Base-by-base conservation (phyloP, 139 green algal genomes). In the Chlorella sp. region DNA sequence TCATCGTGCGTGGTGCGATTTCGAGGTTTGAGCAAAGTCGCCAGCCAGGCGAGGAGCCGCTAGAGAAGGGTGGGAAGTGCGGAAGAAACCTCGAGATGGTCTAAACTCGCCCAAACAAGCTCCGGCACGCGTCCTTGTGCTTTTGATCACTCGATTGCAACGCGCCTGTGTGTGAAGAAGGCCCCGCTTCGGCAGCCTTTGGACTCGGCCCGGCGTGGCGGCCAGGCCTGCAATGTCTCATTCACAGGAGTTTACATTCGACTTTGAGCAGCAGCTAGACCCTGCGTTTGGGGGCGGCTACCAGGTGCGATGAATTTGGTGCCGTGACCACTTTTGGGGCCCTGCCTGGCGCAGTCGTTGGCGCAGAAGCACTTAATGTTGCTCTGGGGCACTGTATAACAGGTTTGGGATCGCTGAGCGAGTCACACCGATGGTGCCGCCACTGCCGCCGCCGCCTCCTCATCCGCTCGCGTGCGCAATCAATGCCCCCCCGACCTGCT, bases 191-290 rank as follows among this genome's bases (percentile, higher is more conserved):
- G 68, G 28, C 24, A n/a, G 68, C 68, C 68, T 30, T 32, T 34
- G 68, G n/a, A 36, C 68, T 30, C 68, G 21, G 68, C 68, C 22
- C n/a, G 68, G 32, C 24, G 68, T 76, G 68, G 68, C 32, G 18
- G 2, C 2, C 18, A 1, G 71, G 18, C 18, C 30, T 5, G 71
- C 71, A 78, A 78, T 78, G 30, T 34, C 32, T 22, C 24, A 34
- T 7, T n/a, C 24, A 14, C 1, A 28, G 14, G 95, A 97, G 30
- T 57, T 97, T 0, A 91, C 89, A 24, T 97, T 98, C 86, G 96
- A 98, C 76, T 98, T 98, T 85, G 96, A 98, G 88, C 81, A 26
- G 34, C 78, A 86, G 37, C 81, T 92, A 37, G 64, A 86, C 34
- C 40, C 30, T n/a, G 64, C 73, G 39, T n/a, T 39, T 24, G 61